Base-by-base conservation (phyloP, 2,329 filamentous ascomycete species). In the Lasiodiplodia sp. region DNA sequence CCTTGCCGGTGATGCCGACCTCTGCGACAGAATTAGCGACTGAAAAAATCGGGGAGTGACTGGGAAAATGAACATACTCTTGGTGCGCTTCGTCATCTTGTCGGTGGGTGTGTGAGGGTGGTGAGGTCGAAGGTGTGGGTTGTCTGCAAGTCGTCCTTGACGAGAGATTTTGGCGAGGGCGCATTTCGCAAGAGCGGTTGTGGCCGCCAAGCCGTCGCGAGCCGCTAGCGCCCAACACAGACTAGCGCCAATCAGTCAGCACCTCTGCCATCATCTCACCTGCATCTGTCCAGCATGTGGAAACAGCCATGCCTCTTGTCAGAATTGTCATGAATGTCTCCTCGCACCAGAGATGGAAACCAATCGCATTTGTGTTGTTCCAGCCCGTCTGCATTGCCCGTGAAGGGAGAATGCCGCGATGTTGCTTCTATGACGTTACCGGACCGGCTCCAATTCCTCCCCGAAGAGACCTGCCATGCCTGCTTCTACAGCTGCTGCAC, bases 1-100 rank as follows among this genome's bases (percentile, higher is more conserved):
- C 58, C 58, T 97, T 96, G 87, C 94, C 93, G 88, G 95, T 97
- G 85, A 97, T 94, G 85, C 93, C 93, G 90, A 97, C 94, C 92
- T 97, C 67, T 68, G 67, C 37, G 25, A 25, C 18, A 12, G 14
- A 21, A 49, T 68, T 62, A 68, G 66, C 56, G 25, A 21, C 53
- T 25, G 67, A 14, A 37, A 64, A 63, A 64, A 65, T 49, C 34
- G 51, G 16, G 21, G 11, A 11, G 25, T 10, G 34, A 21, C 28
- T 3, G 12, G 16, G 57, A 23, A 28, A 31, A 40, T 60, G 16
- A n/a, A 63, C 66, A 11, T 63, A 68, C 67, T 77, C 75, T 77
- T 78, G 72, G 75, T 69, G 73, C 75, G 77, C 73, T 78, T 78
- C 72, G 77, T 78, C 77, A 78, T 94, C 87, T 91, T 92, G 88